phyloP scores from a whole-genome alignment of 2,329 filamentous ascomycete species.

The Nannizziopsis barbatae region DNA sequence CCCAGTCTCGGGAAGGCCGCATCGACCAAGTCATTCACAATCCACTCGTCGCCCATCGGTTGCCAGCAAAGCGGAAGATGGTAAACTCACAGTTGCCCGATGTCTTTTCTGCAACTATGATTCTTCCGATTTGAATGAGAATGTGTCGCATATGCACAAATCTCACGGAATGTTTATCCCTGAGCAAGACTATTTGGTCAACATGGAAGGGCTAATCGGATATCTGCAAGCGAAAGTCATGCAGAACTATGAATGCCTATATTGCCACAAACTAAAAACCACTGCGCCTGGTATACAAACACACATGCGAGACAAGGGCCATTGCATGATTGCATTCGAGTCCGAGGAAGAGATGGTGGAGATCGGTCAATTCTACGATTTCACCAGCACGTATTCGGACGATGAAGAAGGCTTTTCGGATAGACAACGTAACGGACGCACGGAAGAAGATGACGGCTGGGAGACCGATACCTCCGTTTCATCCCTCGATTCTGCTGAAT shows the following conservation, averaged over 20 bases:
- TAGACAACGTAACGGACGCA: slow-evolving; percentile 35
- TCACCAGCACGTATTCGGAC: slow-evolving; percentile 89
- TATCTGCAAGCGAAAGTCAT: slow-evolving; percentile 71
- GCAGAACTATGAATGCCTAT: slow-evolving; percentile 72
- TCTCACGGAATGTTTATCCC: slow-evolving; percentile 94
- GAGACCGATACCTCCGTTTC: slow-evolving; percentile 90
- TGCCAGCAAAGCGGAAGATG: slow-evolving; percentile 37
- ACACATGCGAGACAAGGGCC: slow-evolving; percentile 92
- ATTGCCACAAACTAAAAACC: slow-evolving; percentile 72
- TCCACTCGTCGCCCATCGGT: slow-evolving; percentile 28
- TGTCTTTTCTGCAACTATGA: slow-evolving; percentile 91
- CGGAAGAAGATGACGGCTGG: slow-evolving; percentile 69
- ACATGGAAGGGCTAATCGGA: slow-evolving; percentile 68
- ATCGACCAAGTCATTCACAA: slow-evolving; percentile 33
- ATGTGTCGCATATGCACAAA: slow-evolving; percentile 78
- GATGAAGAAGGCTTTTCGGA: slow-evolving; percentile 46
- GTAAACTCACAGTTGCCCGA: slow-evolving; percentile 32
- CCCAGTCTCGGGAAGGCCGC: slow-evolving; percentile 30
- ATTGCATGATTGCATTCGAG: slow-evolving; percentile 92
- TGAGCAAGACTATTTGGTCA: slow-evolving; percentile 69
- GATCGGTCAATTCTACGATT: slow-evolving; percentile 95
- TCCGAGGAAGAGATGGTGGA: slow-evolving; percentile 83
- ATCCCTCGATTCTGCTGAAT: slow-evolving; percentile 73
- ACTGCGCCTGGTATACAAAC: slow-evolving; percentile 75
- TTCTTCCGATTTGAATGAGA: slow-evolving; percentile 64